Conservation (phyloP, 2,329 filamentous ascomycete species). For the Alternaria tenuissima region DNA sequence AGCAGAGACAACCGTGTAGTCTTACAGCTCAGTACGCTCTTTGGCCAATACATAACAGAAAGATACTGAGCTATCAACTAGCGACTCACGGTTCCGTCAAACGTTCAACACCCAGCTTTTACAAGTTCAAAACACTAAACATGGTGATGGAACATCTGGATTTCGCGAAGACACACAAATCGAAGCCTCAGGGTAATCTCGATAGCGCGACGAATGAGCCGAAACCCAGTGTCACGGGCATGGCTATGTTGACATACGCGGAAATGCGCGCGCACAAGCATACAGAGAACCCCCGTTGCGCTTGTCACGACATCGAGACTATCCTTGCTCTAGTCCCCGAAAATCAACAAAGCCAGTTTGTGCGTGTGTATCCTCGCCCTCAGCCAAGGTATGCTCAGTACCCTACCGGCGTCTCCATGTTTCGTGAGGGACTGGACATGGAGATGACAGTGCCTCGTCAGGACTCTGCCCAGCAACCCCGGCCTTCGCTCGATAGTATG, state of each 20-base stretch:
- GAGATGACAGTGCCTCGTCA: neutral
- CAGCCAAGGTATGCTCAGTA: neutral
- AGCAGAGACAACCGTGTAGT: neutral
- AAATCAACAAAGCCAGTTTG: neutral
- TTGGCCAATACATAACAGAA: neutral
- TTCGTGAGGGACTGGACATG: neutral
- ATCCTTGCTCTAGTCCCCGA: neutral
- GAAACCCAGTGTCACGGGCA: neutral
- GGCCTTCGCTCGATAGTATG: neutral
- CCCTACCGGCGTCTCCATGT: constrained; percentile 2
- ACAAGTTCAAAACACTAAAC: neutral
- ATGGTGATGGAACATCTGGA: neutral
- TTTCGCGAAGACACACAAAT: neutral
- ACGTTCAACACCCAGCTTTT: neutral
- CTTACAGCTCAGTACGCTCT: neutral
- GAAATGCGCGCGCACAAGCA: neutral
- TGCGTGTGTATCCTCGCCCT: neutral
- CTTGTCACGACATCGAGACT: neutral
- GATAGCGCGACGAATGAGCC: neutral
- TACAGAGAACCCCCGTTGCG: neutral
- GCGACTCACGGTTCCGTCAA: neutral
- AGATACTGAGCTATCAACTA: neutral
- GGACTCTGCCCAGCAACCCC: neutral
- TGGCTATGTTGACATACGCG: neutral
- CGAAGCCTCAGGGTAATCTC: neutral